Percentiles rank a stretch among this genome's conserved stretches.
Evolutionary conservation across 2,329 filamentous ascomycete species (phyloP).

Genomic region (Coniochaeta ligniaria): DNA sequence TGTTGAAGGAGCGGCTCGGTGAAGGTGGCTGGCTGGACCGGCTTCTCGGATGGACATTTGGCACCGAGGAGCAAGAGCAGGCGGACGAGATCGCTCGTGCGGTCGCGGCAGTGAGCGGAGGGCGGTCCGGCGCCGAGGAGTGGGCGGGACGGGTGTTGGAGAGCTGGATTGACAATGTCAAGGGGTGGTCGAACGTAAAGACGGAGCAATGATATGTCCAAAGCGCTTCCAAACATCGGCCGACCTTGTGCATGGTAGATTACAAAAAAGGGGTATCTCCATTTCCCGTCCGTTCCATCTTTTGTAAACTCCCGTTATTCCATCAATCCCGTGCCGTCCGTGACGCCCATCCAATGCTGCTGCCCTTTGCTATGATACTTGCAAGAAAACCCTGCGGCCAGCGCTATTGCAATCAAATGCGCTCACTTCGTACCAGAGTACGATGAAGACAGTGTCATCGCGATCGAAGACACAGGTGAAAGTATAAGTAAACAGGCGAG

Average conservation of each 20-base stretch:
- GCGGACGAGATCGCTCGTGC: conserved; percentile 14
- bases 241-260: background rate
- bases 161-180: conserved; percentile 29
- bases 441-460: background rate
- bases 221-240: background rate
- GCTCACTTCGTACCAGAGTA: background rate
- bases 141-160: conserved; percentile 27
- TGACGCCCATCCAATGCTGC: background rate
- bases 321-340: background rate
- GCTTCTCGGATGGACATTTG: conserved; percentile 24
- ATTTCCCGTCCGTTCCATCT: background rate
- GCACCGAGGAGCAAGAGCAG: conserved; percentile 7
- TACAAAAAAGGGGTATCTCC: conserved; percentile 1
- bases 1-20: conserved; percentile 20
- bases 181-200: conserved; percentile 27
- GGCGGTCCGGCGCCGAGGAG: conserved; percentile 19
- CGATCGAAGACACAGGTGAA: background rate
- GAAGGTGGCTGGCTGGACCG: conserved; percentile 29
- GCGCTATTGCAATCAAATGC: background rate
- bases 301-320: background rate
- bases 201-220: conserved; percentile 18
- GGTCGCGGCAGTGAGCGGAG: conserved; percentile 20
- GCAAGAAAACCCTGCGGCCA: background rate
- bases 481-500: too few relatives aligned
- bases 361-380: background rate